These are phyloP conservation scores for Penicillium hordei DNA, from an alignment of 2,329 filamentous ascomycete species.

Conservation along the genomic window DNA sequence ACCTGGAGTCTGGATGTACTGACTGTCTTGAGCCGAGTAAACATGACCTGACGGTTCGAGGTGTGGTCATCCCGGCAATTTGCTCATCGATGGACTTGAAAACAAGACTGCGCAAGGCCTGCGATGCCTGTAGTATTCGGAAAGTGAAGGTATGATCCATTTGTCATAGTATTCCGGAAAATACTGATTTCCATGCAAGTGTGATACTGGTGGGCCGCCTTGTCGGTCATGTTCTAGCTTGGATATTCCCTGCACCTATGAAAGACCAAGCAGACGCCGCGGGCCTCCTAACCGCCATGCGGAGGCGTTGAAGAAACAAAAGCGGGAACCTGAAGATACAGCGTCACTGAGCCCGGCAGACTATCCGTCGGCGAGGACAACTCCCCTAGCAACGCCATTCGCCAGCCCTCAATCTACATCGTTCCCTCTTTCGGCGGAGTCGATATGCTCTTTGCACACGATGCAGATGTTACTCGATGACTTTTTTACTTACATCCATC, in stretches of 20 bases:
- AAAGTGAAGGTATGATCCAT: conserved; percentile 52
- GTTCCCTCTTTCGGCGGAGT: conserved; percentile 50
- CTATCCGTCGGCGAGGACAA: conserved; percentile 38
- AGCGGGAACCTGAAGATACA: conserved; percentile 43
- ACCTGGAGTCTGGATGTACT: conserved; percentile 9
- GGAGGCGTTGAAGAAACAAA: conserved; percentile 64
- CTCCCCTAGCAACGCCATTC: conserved; percentile 29
- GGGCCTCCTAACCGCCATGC: conserved; percentile 67
- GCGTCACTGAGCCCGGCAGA: conserved; percentile 44
- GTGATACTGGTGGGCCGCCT: conserved; percentile 65
- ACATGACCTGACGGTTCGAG: conserved; percentile 19
- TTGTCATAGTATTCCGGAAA: background rate
- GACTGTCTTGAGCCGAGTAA: conserved; percentile 12
- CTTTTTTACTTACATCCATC: conserved; percentile 51
- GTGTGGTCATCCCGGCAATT: conserved; percentile 23
- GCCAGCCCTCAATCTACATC: conserved; percentile 37
- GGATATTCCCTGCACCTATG: conserved; percentile 67
- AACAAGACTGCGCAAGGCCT: conserved; percentile 51
- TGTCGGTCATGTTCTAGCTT: conserved; percentile 64
- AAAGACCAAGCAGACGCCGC: conserved; percentile 61
- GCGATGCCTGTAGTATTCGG: conserved; percentile 54
- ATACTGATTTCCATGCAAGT: conserved; percentile 44
- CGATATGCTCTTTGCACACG: conserved; percentile 45
- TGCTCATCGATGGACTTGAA: conserved; percentile 37
- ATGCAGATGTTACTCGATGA: conserved; percentile 46